Percentiles rank a stretch among this genome's conserved stretches.
phyloP scores from a whole-genome alignment of 108 stramenopile species.

The Nitzschia inconspicua region DNA sequence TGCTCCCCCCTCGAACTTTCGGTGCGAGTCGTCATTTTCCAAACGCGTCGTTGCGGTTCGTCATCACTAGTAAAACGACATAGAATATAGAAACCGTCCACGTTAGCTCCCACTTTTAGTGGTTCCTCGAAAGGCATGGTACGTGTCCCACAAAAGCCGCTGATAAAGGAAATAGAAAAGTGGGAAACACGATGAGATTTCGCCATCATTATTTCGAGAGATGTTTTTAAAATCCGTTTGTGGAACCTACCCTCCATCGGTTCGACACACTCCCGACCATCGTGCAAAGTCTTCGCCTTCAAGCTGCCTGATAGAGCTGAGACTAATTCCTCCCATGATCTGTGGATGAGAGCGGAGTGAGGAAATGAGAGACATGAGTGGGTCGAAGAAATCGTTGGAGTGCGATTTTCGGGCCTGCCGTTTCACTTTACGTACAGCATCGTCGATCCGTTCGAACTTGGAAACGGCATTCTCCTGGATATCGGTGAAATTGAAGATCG shows the following conservation, averaged over 20 bases:
- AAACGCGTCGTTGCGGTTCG: conserved; percentile 62
- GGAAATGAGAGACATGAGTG: not conserved
- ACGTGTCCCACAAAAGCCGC: conserved; percentile 74
- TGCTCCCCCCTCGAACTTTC: conserved; percentile 56
- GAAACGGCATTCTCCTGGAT: conserved; percentile 32
- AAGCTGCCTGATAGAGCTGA: conserved; percentile 34
- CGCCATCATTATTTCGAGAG: not conserved
- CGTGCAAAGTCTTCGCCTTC: conserved; percentile 31
- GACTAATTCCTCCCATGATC: conserved; percentile 79
- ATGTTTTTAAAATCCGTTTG: not conserved
- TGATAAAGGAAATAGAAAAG: not conserved
- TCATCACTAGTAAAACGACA: conserved; percentile 65
- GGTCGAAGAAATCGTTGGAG: not conserved
- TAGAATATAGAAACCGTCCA: conserved; percentile 59
- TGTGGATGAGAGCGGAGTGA: too few species aligned
- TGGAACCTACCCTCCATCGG: conserved; percentile 49
- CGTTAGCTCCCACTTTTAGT: conserved; percentile 35
- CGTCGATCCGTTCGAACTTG: conserved; percentile 77
- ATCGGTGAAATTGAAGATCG: too few species aligned
- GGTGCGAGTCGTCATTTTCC: conserved; percentile 71
- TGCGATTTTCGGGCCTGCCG: not conserved
- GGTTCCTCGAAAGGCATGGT: conserved; percentile 62
- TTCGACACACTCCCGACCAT: conserved; percentile 72
- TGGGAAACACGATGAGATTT: not conserved
- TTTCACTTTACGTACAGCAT: conserved; percentile 5